Evolutionary conservation across 305 asterid genomes (phyloP).

Genomic region (Fraxinus sp.): DNA sequence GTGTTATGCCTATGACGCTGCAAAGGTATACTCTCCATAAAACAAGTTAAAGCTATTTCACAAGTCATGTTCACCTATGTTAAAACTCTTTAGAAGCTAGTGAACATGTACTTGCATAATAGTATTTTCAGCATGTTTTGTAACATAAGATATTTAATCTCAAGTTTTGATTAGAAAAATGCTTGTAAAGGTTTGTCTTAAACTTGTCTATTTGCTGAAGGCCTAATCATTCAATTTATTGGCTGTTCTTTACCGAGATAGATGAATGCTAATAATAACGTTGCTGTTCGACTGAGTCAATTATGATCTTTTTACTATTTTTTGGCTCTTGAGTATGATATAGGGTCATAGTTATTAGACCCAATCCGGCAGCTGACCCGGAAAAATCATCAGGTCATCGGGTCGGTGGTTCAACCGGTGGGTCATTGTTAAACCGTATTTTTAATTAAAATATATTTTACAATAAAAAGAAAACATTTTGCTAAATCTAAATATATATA

Average conservation of each 20-base stretch:
- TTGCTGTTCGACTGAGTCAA: not conserved
- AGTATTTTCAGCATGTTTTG: not conserved
- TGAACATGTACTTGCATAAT: not conserved
- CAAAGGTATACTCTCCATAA: constrained; percentile 58
- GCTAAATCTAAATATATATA: too few species aligned
- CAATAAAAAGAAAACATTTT: not conserved
- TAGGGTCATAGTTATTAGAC: not conserved
- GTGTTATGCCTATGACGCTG: constrained; percentile 78
- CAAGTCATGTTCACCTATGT: not conserved
- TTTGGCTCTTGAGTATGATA: not conserved
- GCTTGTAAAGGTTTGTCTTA: not conserved
- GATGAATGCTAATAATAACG: not conserved
- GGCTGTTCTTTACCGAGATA: not conserved
- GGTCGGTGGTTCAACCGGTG: not conserved
- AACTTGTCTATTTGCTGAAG: not conserved
- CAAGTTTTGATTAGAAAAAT: not conserved
- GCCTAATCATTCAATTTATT: not conserved
- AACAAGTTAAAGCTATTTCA: constrained; percentile 18
- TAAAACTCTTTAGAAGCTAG: not conserved
- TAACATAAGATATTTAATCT: not conserved
- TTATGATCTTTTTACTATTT: not conserved
- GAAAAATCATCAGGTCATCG: not conserved
- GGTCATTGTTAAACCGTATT: not conserved
- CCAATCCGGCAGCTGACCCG: not conserved
- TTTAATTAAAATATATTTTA: too few species aligned